Evolutionary conservation across 257 asterid genomes (phyloP).

Genomic region (Oldenlandia corymbosa): DNA sequence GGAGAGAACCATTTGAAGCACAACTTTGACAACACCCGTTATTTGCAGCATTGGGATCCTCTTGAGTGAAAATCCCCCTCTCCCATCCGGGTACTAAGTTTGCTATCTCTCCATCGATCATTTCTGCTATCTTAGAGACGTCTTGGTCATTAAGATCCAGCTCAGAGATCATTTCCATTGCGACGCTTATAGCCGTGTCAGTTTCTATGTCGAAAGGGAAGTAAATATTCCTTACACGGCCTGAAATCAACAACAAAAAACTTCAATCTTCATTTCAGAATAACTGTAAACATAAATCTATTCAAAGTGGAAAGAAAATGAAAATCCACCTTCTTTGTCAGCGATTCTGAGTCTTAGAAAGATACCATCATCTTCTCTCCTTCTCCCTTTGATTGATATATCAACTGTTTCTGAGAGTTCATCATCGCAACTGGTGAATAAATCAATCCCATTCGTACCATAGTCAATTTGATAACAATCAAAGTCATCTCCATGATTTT

Average conservation of each 20-base stretch:
- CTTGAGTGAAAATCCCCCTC: constrained; percentile 35
- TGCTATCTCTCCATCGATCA: constrained; percentile 71
- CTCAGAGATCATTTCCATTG: constrained; percentile 86
- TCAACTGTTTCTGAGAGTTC: constrained; percentile 48
- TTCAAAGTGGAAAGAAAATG: constrained; percentile 4
- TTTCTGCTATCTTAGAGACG: constrained; percentile 65
- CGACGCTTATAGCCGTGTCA: constrained; percentile 73
- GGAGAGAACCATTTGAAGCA: constrained; percentile 29
- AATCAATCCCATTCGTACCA: constrained; percentile 42
- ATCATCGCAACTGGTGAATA: constrained; percentile 49
- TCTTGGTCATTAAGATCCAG: constrained; percentile 81
- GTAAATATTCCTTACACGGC: constrained; percentile 71
- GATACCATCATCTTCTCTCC: constrained; percentile 55
- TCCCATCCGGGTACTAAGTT: constrained; percentile 77
- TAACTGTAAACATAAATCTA: not conserved
- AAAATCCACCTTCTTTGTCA: constrained; percentile 69
- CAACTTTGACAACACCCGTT: constrained; percentile 39
- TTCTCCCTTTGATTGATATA: constrained; percentile 61
- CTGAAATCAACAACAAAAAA: constrained; percentile 31
- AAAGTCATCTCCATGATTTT: constrained; percentile 41
- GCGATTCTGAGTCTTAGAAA: constrained; percentile 71
- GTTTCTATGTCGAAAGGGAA: constrained; percentile 69
- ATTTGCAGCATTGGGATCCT: constrained; percentile 21
- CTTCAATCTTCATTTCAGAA: not conserved
- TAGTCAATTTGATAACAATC: constrained; percentile 39